Evolutionary conservation across 1,284 basidiomycete species (phyloP), one percentile per base, ranked within the genome.

Genomic region (Phylloporus sp.): DNA sequence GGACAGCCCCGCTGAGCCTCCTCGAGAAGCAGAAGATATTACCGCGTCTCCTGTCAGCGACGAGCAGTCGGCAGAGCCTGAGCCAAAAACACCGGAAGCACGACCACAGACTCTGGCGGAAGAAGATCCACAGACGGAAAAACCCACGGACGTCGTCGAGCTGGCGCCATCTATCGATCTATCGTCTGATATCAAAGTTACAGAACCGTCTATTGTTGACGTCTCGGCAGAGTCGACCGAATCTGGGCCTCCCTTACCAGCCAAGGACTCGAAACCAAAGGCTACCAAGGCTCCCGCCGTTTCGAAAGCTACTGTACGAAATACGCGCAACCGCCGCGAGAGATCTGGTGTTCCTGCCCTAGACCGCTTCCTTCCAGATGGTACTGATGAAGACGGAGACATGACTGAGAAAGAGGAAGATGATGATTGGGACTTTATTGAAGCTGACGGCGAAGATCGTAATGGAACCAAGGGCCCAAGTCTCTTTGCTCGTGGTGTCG

Each of bases 351-450:
- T 94, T 60, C 84, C 88, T 25, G 92, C 92, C 3, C 80, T 94
- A 77, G 93, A 94, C 75, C 86, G 88, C 61, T 86, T 89, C 74
- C 80, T 93, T 23, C 85, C 86, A 20, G 87, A 89, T 76, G 83
- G 80, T 63, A 82, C 81, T 66, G 89, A 90, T 65, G 89, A 88
- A 66, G 88, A 89, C 49, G 85, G 75, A 19, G 82, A 81, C 60
- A 81, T 81, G 69, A 87, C 86, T 52, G 84, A 87, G 57, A 88
- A 88, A 60, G 90, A 92, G 55, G 88, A 90, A 32, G 90, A 91
- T 63, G 92, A 93, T 64, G 94, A 95, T 69, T 95, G 94, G 94
- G 94, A 95, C 85, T 89, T 95, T 69, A 86, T 95, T 66, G 94
- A 95, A 67, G 89, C 82, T 20, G 91, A 91, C 72, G 89, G 88